phyloP scores from a whole-genome alignment of 768 basidiomycete species.

The Clitopilus passeckerianus region DNA sequence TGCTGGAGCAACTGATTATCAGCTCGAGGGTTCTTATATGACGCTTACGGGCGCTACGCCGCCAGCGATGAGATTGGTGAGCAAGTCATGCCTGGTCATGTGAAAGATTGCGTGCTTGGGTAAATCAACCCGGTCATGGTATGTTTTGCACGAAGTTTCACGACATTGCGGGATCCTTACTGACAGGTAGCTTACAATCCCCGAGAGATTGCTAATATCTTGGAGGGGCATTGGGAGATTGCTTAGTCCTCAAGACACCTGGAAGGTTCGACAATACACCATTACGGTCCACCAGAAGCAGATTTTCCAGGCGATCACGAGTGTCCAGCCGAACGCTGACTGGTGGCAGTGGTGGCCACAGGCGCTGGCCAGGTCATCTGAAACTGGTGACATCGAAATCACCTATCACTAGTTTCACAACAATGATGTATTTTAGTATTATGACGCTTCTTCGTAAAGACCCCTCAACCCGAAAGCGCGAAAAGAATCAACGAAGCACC shows the following conservation, averaged over 20 bases:
- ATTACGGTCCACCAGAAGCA: no score
- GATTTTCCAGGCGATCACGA: no score
- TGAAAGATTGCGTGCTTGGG: background rate
- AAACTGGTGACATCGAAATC: no score
- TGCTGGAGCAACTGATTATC: background rate
- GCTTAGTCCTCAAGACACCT: no score
- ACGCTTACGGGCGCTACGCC: background rate
- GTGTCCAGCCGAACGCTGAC: no score
- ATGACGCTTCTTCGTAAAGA: background rate
- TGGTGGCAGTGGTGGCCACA: no score
- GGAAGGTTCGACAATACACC: no score
- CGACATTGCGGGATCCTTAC: background rate
- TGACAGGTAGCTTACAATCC: background rate
- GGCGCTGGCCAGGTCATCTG: no score
- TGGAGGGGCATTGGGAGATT: no score
- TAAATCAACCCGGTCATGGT: background rate
- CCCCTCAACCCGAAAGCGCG: background rate
- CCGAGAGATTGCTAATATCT: background rate
- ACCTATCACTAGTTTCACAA: background rate
- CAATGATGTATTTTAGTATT: background rate
- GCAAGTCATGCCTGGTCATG: conserved; percentile 1
- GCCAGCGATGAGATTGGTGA: background rate
- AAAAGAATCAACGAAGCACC: background rate
- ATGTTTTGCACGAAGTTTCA: background rate
- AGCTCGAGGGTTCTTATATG: background rate